Base-by-base conservation (phyloP, 306 rosid genomes). In the Vigna hirtella region DNA sequence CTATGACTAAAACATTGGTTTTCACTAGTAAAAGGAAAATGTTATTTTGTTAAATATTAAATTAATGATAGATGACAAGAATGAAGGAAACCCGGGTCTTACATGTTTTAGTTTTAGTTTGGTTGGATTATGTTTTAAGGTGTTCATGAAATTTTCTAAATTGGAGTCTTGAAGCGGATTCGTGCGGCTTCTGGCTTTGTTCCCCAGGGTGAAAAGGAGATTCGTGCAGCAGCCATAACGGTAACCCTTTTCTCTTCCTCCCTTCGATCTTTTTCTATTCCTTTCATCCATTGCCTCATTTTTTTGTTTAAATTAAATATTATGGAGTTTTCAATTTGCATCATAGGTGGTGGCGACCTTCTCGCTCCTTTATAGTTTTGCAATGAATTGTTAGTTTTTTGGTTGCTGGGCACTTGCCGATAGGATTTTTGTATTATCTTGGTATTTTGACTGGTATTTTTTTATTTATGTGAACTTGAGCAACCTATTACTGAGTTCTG, bases 381-480 rank as follows among this genome's bases (percentile, higher is more conserved):
- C 12, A 42, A 10, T 72, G 58, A 4, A 47, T 57, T 81, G 22
- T 53, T 22, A 24, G 49, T 66, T 34, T 74, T 20, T 20, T 67
- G 32, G 55, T 58, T 48, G 36, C 13, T 42, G 12, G 47, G 13
- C 47, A 2, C 13, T 42, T 9, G 10, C 47, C 5, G 22, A 36
- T 42, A 32, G 28, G 45, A 50, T 76, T 49, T 34, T 6, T 51
- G 10, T 15, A 49, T 77, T 77, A 14, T 22, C 6, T 72, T 34
- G 57, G 40, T 42, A 22, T 22, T 65, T 82, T 69, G 18, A 30
- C 71, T 14, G 34, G 47, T 55, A 32, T 70, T 77, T 5, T 28
- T 28, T 61, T 22, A 15, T 56, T 55, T 36, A 14, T 72, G 77
- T 34, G 36, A 67, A 70, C 26, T 72, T 73, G 42, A 73, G 57